These are phyloP conservation scores for Candida ponderosae DNA, from an alignment of 805 yeast species.

Conservation along the genomic window DNA sequence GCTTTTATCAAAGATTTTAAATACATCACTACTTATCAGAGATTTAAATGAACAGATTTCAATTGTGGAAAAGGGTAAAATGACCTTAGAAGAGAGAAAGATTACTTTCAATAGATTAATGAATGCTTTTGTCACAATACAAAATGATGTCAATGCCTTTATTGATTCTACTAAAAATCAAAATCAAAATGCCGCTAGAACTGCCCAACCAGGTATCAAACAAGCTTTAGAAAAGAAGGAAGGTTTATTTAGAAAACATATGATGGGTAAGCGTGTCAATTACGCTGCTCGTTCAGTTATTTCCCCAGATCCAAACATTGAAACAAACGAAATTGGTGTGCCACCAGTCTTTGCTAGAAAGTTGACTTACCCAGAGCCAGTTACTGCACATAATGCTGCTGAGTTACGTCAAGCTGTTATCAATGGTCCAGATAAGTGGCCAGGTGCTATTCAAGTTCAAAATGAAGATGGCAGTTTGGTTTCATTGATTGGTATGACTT, in stretches of 20 bases:
- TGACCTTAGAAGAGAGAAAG: constrained; percentile 63
- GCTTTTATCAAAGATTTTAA: constrained; percentile 69
- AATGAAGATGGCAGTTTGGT: constrained; percentile 87
- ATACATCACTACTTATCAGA: constrained; percentile 73
- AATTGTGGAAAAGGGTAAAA: constrained; percentile 47
- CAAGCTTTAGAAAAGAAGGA: constrained; percentile 98
- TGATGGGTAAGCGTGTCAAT: constrained; percentile 99
- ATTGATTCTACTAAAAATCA: constrained; percentile 89
- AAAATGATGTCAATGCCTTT: constrained; percentile 90
- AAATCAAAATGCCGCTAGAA: constrained; percentile 51
- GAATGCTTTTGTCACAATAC: constrained; percentile 93
- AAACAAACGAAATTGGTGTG: constrained; percentile 96
- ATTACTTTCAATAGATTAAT: constrained; percentile 79
- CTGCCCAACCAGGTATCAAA: constrained; percentile 89
- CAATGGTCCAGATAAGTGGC: constrained; percentile 98
- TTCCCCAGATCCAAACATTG: constrained; percentile 97
- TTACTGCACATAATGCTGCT: constrained; percentile 82
- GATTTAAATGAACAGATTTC: constrained; percentile 84
- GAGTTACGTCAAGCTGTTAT: constrained; percentile 91
- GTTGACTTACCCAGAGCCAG: constrained; percentile 97
- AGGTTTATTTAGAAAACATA: constrained; percentile 95
- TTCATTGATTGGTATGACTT: constrained; percentile 79
- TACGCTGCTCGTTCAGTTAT: constrained; percentile 98
- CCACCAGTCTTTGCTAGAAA: constrained; percentile 98
- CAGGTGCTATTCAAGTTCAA: constrained; percentile 95